These are phyloP conservation scores for Lentinula aciculospora DNA, from an alignment of 768 basidiomycete species.

Conservation along the genomic window DNA sequence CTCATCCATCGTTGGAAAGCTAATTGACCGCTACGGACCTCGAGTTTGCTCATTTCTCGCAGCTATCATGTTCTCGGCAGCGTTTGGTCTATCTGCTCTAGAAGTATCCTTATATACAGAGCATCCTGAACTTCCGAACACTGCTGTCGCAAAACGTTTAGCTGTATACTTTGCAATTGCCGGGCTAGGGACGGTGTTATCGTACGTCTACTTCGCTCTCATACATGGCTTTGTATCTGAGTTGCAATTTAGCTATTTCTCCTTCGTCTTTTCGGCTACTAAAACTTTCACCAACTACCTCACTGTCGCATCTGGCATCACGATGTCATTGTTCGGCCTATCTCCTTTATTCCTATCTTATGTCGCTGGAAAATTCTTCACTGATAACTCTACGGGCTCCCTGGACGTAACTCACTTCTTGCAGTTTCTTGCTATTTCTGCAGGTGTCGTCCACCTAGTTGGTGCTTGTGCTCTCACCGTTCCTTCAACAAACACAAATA, in stretches of 20 bases:
- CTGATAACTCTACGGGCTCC: conserved; percentile 33
- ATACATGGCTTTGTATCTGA: neutral
- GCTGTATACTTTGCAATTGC: conserved; percentile 54
- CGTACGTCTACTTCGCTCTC: conserved; percentile 39
- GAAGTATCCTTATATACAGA: conserved; percentile 46
- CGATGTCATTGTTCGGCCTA: conserved; percentile 73
- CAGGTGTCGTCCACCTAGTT: conserved; percentile 46
- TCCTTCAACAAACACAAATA: neutral
- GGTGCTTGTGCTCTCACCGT: conserved; percentile 42
- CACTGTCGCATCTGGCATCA: conserved; percentile 60
- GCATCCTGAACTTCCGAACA: conserved; percentile 27
- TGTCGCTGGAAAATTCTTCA: conserved; percentile 60
- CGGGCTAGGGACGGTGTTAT: conserved; percentile 66
- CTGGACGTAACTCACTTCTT: conserved; percentile 44
- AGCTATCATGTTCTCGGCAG: conserved; percentile 49
- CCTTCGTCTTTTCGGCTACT: conserved; percentile 70
- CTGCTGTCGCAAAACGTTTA: conserved; percentile 45
- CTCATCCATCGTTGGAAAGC: conserved; percentile 61
- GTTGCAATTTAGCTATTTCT: conserved; percentile 47
- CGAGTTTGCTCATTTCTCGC: conserved; percentile 59
- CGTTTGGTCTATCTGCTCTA: conserved; percentile 58
- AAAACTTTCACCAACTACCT: conserved; percentile 61
- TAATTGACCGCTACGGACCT: conserved; percentile 65
- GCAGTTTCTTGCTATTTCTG: conserved; percentile 49
- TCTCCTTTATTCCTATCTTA: conserved; percentile 71